Percentiles rank a stretch among this genome's conserved stretches.
Evolutionary conservation across 2,329 filamentous ascomycete genomes (phyloP).

Genomic region (Aureobasidium lini): DNA sequence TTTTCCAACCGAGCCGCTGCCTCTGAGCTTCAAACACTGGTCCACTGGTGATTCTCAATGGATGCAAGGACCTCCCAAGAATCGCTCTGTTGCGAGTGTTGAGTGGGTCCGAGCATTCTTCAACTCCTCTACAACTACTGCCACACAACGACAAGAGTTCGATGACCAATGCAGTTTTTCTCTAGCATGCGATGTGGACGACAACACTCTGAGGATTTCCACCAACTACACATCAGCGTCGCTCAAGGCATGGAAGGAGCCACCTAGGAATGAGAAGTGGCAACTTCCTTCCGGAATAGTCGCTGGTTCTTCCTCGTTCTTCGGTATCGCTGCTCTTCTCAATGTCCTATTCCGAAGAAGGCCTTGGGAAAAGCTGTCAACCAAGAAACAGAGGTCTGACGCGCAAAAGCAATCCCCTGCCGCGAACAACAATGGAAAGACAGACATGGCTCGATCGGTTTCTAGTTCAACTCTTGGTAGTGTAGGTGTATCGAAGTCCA

Average conservation of each 20-base stretch:
- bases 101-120: slow-evolving; percentile 43
- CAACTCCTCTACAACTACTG: slow-evolving; percentile 38
- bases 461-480: background rate
- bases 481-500: background rate
- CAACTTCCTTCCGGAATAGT: background rate
- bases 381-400: background rate
- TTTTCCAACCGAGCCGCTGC: slow-evolving; percentile 36
- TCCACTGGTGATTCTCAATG: slow-evolving; percentile 38
- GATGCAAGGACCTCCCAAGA: slow-evolving; percentile 39
- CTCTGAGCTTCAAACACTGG: slow-evolving; percentile 43
- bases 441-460: background rate
- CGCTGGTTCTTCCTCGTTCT: background rate
- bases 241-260: background rate
- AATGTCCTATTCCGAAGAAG: slow-evolving; percentile 5
- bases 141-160: slow-evolving; percentile 1
- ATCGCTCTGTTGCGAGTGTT: slow-evolving; percentile 35
- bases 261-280: background rate
- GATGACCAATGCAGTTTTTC: background rate
- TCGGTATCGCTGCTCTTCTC: background rate
- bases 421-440: background rate
- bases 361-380: background rate
- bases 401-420: background rate
- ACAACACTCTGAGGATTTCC: background rate
- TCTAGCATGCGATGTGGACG: slow-evolving; percentile 4
- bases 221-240: background rate